Evolutionary conservation across 257 asterid genomes (phyloP).

Genomic region (Jacaranda mimosifolia): DNA sequence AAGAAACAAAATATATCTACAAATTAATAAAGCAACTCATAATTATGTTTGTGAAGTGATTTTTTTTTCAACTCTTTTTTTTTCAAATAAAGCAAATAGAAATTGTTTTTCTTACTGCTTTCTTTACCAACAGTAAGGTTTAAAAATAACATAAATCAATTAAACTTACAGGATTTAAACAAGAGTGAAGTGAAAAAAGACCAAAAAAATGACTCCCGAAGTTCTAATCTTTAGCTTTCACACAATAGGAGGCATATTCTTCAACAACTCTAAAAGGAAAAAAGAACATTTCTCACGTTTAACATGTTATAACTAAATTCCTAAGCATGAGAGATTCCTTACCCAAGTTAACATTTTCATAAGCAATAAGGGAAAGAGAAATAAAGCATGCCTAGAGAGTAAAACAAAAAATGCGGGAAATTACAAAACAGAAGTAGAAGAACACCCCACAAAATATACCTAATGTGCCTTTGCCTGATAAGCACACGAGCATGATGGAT

Average conservation of each 20-base stretch:
- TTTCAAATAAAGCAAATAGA: too few species aligned
- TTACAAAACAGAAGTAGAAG: not conserved
- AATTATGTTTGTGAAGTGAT: not conserved
- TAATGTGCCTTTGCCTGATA: constrained; percentile 61
- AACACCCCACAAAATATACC: constrained; percentile 31
- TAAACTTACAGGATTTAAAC: too few species aligned
- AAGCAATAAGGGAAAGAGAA: not conserved
- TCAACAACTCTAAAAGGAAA: not conserved
- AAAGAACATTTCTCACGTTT: not conserved
- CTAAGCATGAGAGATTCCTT: not conserved
- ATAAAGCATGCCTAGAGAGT: not conserved
- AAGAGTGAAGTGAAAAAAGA: not conserved
- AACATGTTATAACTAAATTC: not conserved
- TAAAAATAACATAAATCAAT: too few species aligned
- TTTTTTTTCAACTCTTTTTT: too few species aligned
- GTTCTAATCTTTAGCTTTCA: not conserved
- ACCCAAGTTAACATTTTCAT: not conserved
- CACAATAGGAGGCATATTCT: not conserved
- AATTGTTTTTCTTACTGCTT: too few species aligned
- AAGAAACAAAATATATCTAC: too few species aligned
- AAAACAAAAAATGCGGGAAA: not conserved
- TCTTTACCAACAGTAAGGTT: too few species aligned
- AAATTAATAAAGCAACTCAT: not conserved
- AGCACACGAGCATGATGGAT: constrained; percentile 65
- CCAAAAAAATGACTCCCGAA: not conserved